phyloP scores from a whole-genome alignment of 257 asterid species.

The Avicennia marina region DNA sequence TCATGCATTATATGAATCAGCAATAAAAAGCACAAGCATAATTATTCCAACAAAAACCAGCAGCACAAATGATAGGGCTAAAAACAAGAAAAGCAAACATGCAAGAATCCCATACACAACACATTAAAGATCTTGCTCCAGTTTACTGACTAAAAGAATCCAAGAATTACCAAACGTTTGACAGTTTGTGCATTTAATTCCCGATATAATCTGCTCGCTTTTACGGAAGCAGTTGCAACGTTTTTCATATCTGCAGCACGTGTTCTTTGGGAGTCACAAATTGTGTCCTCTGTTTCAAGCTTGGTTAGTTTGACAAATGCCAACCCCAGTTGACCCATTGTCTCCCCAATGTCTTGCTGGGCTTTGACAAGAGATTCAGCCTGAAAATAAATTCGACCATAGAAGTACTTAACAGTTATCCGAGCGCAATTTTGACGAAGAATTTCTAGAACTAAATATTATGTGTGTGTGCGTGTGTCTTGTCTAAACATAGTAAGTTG shows the following conservation, averaged over 20 bases:
- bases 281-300: constrained; percentile 88
- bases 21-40: neutral
- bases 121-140: neutral
- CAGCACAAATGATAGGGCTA: neutral
- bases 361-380: constrained; percentile 93
- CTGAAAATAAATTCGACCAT: constrained; percentile 33
- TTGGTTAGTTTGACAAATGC: constrained; percentile 91
- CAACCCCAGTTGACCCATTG: constrained; percentile 90
- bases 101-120: neutral
- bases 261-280: constrained; percentile 76
- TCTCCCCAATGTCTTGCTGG: constrained; percentile 96
- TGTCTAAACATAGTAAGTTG: no score
- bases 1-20: constrained; percentile 12
- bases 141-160: neutral
- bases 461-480: no score
- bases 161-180: constrained; percentile 73
- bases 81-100: neutral
- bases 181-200: constrained; percentile 93
- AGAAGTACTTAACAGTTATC: constrained; percentile 9
- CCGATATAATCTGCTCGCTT: constrained; percentile 92
- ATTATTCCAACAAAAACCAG: constrained; percentile 1
- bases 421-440: no score
- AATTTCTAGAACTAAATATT: no score
- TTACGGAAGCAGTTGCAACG: constrained; percentile 94
- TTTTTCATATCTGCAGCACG: constrained; percentile 86